These are phyloP conservation scores for Dactylis glomerata DNA, from an alignment of 176 grass and related monocot genomes.

Conservation along the genomic window DNA sequence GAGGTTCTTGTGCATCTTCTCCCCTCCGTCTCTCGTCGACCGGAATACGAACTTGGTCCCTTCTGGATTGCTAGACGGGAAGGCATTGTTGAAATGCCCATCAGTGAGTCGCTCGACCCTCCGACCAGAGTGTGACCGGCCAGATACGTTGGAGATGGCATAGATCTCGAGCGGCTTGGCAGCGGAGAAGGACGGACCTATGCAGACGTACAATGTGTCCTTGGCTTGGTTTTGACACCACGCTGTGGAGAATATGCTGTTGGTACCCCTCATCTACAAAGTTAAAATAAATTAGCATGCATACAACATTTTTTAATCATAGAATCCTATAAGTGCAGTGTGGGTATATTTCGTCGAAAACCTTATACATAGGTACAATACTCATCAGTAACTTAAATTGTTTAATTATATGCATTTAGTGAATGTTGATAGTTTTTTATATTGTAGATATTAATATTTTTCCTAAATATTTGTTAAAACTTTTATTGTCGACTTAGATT, in stretches of 20 bases:
- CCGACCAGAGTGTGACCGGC: neutral
- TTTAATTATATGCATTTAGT: too few species aligned
- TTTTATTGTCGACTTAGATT: too few species aligned
- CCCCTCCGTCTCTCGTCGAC: slow-evolving; percentile 18
- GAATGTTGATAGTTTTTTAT: neutral
- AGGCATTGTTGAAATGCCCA: slow-evolving; percentile 7
- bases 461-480: too few species aligned
- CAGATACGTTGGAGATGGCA: slow-evolving; percentile 23
- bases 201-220: slow-evolving; percentile 35
- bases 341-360: neutral
- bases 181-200: slow-evolving; percentile 20
- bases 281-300: neutral
- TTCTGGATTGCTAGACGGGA: slow-evolving; percentile 6
- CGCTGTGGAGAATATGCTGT: slow-evolving; percentile 19
- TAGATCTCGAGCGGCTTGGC: neutral
- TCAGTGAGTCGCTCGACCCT: neutral
- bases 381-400: neutral
- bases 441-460: too few species aligned
- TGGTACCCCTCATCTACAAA: neutral
- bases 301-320: neutral
- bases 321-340: neutral
- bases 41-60: slow-evolving; percentile 31
- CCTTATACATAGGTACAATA: too few species aligned
- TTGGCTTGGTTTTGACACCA: slow-evolving; percentile 37
- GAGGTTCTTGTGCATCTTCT: slow-evolving; percentile 23